phyloP scores from a whole-genome alignment of 495 filamentous ascomycete species.

The Penicillium paradoxum region DNA sequence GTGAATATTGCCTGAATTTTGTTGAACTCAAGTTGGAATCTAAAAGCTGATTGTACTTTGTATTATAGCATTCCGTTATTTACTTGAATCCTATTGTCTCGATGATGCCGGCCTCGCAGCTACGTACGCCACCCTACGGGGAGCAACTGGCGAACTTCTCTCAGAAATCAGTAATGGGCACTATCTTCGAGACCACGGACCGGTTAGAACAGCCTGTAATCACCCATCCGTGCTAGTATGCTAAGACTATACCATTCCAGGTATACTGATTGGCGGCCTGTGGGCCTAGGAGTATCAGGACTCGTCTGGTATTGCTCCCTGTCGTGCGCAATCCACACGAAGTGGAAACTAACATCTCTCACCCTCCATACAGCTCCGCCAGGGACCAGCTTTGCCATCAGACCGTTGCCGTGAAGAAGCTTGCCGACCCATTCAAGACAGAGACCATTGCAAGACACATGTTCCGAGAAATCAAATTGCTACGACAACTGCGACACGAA shows the following conservation, averaged over 20 bases:
- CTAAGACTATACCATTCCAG: constrained; percentile 39
- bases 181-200: constrained; percentile 97
- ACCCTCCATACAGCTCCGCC: constrained; percentile 60
- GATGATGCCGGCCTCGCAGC: background rate
- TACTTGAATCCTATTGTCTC: background rate
- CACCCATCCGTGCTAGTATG: background rate
- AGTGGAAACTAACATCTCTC: constrained; percentile 6
- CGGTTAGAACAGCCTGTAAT: constrained; percentile 52
- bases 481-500: constrained; percentile 94
- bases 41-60: background rate
- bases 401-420: constrained; percentile 97
- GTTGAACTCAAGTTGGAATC: too few relatives aligned
- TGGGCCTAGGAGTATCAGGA: constrained; percentile 97
- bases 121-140: constrained; percentile 6
- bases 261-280: constrained; percentile 91
- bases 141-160: constrained; percentile 87
- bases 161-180: constrained; percentile 94
- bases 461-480: constrained; percentile 89
- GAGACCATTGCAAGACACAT: constrained; percentile 92
- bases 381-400: constrained; percentile 88
- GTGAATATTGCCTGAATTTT: too few relatives aligned
- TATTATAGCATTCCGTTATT: background rate
- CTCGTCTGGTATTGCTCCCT: constrained; percentile 75
- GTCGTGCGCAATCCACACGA: background rate
- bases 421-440: constrained; percentile 98